Percentiles rank a stretch among this genome's conserved stretches.
phyloP scores from a whole-genome alignment of 2,329 filamentous ascomycete species.

The Curvularia sp. region DNA sequence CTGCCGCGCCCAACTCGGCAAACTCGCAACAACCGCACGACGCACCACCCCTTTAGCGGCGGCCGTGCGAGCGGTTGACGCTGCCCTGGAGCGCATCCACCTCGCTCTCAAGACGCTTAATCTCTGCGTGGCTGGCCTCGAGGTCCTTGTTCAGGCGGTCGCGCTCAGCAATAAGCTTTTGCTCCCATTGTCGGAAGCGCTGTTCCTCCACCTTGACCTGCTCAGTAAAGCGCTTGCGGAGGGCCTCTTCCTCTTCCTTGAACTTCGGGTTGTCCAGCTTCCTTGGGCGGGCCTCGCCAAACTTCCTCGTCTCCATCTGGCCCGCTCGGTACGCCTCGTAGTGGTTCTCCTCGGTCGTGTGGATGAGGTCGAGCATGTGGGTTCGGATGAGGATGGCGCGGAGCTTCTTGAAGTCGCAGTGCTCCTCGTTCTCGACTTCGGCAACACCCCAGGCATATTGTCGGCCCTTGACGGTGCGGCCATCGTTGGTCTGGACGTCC shows the following conservation, averaged over 20 bases:
- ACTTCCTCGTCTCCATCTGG: constrained; percentile 99
- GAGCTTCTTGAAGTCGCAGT: constrained; percentile 99
- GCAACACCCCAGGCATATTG: constrained; percentile 99
- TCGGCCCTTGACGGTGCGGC: constrained; percentile 96
- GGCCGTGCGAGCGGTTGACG: constrained; percentile 88
- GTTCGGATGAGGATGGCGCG: constrained; percentile 98
- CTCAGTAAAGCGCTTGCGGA: constrained; percentile 98
- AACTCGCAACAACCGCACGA: constrained; percentile 2
- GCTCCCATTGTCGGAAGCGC: constrained; percentile 99
- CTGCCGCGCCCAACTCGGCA: constrained; percentile 21
- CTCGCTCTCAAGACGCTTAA: constrained; percentile 90
- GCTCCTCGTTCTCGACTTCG: constrained; percentile 99
- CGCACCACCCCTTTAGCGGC: constrained; percentile 67
- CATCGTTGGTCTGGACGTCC: constrained; percentile 95
- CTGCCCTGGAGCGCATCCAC: constrained; percentile 92
- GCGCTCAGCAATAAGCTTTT: constrained; percentile 98
- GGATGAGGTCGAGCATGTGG: constrained; percentile 99
- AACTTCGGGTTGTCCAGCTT: constrained; percentile 99
- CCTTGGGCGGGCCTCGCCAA: constrained; percentile 93
- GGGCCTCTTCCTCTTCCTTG: constrained; percentile 98
- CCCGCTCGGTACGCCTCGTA: constrained; percentile 99
- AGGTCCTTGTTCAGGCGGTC: constrained; percentile 99
- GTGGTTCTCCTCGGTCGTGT: constrained; percentile 98
- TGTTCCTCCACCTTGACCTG: constrained; percentile 99
- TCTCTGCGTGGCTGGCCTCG: constrained; percentile 90